Evolutionary conservation across 2,329 filamentous ascomycete genomes (phyloP), one percentile per base, ranked within the genome.

Genomic region (Cryoendolithus antarcticus): DNA sequence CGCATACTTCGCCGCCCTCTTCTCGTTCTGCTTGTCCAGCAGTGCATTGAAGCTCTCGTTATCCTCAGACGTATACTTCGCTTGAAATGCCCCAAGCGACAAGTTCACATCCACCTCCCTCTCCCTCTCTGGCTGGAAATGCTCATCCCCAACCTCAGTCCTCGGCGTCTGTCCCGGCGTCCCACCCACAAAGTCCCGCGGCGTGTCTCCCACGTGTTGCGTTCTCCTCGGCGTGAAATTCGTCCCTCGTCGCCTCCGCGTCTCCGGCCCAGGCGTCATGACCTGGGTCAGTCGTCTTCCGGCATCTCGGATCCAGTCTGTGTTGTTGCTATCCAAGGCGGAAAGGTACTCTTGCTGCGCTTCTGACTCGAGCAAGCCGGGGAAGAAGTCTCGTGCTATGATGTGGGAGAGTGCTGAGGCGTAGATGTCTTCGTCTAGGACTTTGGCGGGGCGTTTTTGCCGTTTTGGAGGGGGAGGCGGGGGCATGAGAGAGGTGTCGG

Each of bases 1-100:
- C 1, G 78, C 77, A 55, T 94, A 83, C 52, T 89, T 93, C 53
- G 88, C 80, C 1, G 82, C 80, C 37, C 72, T 75, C 58, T 86
- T 89, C 44, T 79, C 72, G 55, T 95, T 98, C 55, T 95, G 86
- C 53, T 80, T 83, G 63, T 98, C 91, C 21, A 96, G 67, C 1
- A 98, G 70, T 51, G 80, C 82, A 61, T 94, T 93, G 65, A 98
- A 96, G 51, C 84, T 93, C 57, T 95, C 91, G 56, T 96, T 96
- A 59, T 98, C 91, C 61, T 98, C 91, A 54, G 86, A 94, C 1
- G 89, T 98, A 63, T 95, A 96, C 49, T 84, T 89, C 3, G 82
- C 74, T 56, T 98, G 91, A 53, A 95, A 98, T 1, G 80, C 75
- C 38, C 80, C 77, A 1, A 98, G 71, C 43, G 81, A 86, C 68